phyloP scores from a whole-genome alignment of 2,329 filamentous ascomycete species.

The Trichoderma atrobrunneum region DNA sequence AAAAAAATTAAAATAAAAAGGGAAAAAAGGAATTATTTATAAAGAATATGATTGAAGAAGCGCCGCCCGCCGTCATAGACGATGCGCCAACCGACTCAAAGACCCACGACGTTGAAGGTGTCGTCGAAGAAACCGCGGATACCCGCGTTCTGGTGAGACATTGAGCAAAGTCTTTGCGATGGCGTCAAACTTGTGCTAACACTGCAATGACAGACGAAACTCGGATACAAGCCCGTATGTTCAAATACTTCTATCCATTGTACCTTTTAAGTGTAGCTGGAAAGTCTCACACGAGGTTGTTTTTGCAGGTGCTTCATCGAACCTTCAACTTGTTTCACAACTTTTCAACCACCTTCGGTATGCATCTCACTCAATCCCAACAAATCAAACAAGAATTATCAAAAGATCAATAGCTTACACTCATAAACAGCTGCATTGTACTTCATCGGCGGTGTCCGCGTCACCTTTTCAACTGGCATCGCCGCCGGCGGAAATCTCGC shows the following conservation, averaged over 20 bases:
- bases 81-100: background rate
- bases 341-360: slow-evolving; percentile 59
- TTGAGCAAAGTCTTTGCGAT: background rate
- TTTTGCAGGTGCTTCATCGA: slow-evolving; percentile 50
- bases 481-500: slow-evolving; percentile 59
- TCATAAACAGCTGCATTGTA: slow-evolving; percentile 49
- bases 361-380: slow-evolving; percentile 14
- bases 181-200: background rate
- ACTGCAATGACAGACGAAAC: slow-evolving; percentile 22
- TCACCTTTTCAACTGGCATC: slow-evolving; percentile 61
- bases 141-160: background rate
- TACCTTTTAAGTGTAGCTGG: background rate
- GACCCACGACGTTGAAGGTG: background rate
- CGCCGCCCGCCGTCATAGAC: background rate
- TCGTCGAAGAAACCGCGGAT: slow-evolving; percentile 4
- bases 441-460: slow-evolving; percentile 58
- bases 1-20: background rate
- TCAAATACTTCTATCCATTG: background rate
- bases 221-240: slow-evolving; percentile 29
- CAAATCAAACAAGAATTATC: background rate
- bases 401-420: background rate
- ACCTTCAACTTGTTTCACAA: slow-evolving; percentile 57
- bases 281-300: background rate
- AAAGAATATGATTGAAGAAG: slow-evolving; percentile 4
- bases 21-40: background rate